A percentile compares a stretch with the other conserved stretches of the same genome.
phyloP scores from a whole-genome alignment of 2,329 filamentous ascomycete genomes.

The Rhinocladiella mackenziei region DNA sequence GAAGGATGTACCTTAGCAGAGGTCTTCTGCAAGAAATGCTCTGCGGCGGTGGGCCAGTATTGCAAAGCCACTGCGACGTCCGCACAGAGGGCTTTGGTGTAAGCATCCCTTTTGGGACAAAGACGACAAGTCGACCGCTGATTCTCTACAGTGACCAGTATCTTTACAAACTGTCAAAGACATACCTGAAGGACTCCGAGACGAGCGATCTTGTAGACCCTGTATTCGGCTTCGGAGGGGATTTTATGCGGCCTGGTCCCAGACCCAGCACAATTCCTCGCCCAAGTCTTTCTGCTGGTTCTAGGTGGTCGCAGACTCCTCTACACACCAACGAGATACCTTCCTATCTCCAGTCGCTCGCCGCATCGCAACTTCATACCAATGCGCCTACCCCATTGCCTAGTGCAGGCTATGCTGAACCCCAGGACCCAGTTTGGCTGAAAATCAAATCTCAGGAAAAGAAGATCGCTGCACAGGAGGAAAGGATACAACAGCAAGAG shows the following conservation, averaged over 20 bases:
- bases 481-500: constrained; percentile 17
- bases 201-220: constrained; percentile 19
- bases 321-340: constrained; percentile 3
- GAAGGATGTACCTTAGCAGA: constrained; percentile 28
- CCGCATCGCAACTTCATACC: constrained; percentile 5
- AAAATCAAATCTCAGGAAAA: constrained; percentile 9
- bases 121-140: neutral
- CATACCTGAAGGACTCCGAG: constrained; percentile 22
- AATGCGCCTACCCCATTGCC: too few species aligned
- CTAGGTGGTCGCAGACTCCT: constrained; percentile 14
- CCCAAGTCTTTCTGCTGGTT: neutral
- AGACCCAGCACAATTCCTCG: constrained; percentile 11
- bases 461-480: constrained; percentile 11
- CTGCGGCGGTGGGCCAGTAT: constrained; percentile 23
- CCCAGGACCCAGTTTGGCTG: constrained; percentile 1
- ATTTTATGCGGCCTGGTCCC: constrained; percentile 3
- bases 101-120: constrained; percentile 1
- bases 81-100: constrained; percentile 22
- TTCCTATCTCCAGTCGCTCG: constrained; percentile 3
- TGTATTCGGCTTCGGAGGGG: constrained; percentile 16
- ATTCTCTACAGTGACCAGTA: constrained; percentile 18
- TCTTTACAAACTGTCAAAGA: constrained; percentile 28
- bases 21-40: constrained; percentile 28
- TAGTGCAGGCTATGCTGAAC: too few species aligned
- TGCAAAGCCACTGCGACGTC: constrained; percentile 23